Base-by-base conservation (phyloP, 78 protist genomes). In the Guillardia theta region DNA sequence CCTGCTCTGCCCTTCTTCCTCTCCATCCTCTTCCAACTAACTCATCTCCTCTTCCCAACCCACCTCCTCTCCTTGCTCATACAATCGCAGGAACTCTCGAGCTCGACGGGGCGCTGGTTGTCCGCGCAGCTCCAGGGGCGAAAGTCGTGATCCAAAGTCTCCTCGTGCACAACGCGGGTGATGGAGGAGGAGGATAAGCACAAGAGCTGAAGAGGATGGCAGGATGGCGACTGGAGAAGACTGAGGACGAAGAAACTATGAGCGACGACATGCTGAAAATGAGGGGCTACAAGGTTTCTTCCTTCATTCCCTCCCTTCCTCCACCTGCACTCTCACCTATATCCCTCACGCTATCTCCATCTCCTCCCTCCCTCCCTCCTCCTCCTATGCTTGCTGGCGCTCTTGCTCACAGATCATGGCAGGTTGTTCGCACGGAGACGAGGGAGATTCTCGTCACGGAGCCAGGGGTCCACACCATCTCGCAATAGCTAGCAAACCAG, bases 21-120 rank as follows among this genome's bases (percentile, higher is more conserved):
- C n/a, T n/a, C n/a, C n/a, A n/a, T n/a, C n/a, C n/a, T n/a, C n/a
- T n/a, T n/a, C n/a, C n/a, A n/a, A n/a, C n/a, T n/a, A n/a, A n/a
- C n/a, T n/a, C n/a, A n/a, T n/a, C n/a, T n/a, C n/a, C n/a, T n/a
- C n/a, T n/a, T n/a, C n/a, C n/a, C n/a, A n/a, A n/a, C n/a, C n/a
- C n/a, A n/a, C n/a, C n/a, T n/a, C n/a, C n/a, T n/a, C n/a, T n/a
- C n/a, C n/a, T n/a, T n/a, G n/a, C n/a, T n/a, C n/a, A n/a, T n/a
- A n/a, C n/a, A n/a, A n/a, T n/a, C n/a, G n/a, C n/a, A n/a, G n/a
- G n/a, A 8, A 4, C 47, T 77, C 50, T 92, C 24, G 4, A 22
- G 37, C 78, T 92, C 48, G 94, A 92, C 83, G 94, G 94, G 36
- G 94, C 94, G 46, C 94, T 92, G 27, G 94, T 30, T 27, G 2